A percentile compares a stretch with the other conserved stretches of the same genome.
Evolutionary conservation across 805 yeast genomes (phyloP).

Genomic region (Candida alai): DNA sequence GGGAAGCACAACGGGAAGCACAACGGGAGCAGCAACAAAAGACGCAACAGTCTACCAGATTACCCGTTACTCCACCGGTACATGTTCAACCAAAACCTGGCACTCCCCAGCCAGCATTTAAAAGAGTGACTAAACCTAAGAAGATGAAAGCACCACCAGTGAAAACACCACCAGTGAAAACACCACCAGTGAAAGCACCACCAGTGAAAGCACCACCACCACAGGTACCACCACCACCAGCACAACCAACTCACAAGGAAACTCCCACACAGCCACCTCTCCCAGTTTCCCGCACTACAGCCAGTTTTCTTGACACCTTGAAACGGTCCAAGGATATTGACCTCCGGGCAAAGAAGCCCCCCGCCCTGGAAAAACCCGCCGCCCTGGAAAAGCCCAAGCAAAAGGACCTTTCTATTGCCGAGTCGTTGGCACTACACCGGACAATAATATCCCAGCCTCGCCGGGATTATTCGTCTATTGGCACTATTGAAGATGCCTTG

Average conservation of each 20-base stretch:
- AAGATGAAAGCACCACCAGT: slow-evolving; percentile 6
- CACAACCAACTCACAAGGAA: neutral
- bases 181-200: neutral
- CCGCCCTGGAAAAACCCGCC: neutral
- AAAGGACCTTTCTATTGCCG: slow-evolving; percentile 48
- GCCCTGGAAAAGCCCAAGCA: slow-evolving; percentile 1
- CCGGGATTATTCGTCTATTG: slow-evolving; percentile 3
- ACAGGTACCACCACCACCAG: neutral
- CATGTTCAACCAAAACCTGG: neutral
- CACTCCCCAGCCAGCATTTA: neutral
- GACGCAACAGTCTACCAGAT: too few species aligned
- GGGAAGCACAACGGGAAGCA: neutral
- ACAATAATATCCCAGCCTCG: slow-evolving; percentile 33
- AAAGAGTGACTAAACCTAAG: slow-evolving; percentile 4
- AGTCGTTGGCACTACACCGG: slow-evolving; percentile 53
- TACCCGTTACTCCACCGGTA: too few species aligned
- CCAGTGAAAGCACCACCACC: neutral
- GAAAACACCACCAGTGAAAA: neutral
- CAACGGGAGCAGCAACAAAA: too few species aligned
- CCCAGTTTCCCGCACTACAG: neutral
- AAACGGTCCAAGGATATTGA: slow-evolving; percentile 14
- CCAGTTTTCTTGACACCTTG: slow-evolving; percentile 4
- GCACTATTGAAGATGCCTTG: slow-evolving; percentile 21
- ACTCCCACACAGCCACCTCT: neutral
- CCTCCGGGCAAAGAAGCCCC: neutral